Percentiles rank a stretch among this genome's conserved stretches.
Evolutionary conservation across 768 basidiomycete species (phyloP).

Genomic region (Russula olivacea): DNA sequence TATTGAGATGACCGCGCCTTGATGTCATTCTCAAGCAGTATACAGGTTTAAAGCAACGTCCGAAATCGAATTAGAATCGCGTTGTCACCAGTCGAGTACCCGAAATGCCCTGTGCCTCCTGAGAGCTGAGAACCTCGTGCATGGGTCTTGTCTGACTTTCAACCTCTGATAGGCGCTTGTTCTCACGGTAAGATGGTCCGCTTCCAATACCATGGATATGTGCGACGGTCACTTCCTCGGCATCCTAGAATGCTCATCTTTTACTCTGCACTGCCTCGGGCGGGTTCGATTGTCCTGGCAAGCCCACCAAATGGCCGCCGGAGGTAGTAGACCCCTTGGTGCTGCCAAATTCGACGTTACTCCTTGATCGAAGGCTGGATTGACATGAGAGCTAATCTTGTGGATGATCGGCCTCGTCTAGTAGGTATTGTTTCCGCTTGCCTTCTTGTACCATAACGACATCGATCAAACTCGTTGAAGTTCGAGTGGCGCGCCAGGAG

Average conservation of each 20-base stretch:
- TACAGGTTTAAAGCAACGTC: not conserved
- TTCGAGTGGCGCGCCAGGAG: constrained; percentile 49
- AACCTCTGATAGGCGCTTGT: not conserved
- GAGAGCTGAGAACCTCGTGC: not conserved
- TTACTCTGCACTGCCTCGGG: constrained; percentile 77
- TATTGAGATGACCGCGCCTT: not conserved
- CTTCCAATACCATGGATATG: not conserved
- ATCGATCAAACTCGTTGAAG: too few relatives aligned
- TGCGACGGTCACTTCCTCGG: not conserved
- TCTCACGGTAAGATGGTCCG: not conserved
- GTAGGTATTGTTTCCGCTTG: constrained; percentile 30
- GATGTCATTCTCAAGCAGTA: not conserved
- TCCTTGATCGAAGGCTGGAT: not conserved
- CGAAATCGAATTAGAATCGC: not conserved
- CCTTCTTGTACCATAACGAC: constrained; percentile 68
- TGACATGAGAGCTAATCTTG: not conserved
- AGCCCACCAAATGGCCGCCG: constrained; percentile 44
- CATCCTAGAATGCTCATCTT: constrained; percentile 36
- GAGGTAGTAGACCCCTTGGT: constrained; percentile 36
- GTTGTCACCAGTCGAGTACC: not conserved
- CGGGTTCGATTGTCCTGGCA: constrained; percentile 37
- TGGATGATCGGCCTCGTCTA: not conserved
- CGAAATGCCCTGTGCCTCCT: not conserved
- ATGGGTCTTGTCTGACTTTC: too few relatives aligned
- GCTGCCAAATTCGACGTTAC: constrained; percentile 42